Evolutionary conservation across 306 rosid genomes (phyloP).

Genomic region (Prunus davidiana): DNA sequence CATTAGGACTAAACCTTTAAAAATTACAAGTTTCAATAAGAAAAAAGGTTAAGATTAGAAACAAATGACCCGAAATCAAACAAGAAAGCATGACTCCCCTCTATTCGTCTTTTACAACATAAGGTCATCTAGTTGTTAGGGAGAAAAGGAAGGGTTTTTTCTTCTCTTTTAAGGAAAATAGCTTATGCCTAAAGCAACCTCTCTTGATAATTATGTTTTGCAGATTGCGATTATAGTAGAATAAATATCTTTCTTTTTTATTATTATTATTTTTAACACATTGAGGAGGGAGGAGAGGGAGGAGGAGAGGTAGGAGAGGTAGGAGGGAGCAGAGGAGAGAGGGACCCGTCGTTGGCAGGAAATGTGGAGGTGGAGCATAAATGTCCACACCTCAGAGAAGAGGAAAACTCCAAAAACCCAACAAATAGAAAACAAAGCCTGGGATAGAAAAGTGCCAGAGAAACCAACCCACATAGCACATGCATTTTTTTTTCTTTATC

Average conservation of each 20-base stretch:
- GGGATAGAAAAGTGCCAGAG: slow-evolving; percentile 43
- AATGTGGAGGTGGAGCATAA: slow-evolving; percentile 47
- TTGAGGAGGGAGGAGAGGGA: too few species aligned
- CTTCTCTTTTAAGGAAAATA: neutral
- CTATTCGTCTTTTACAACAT: neutral
- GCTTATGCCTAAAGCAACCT: neutral
- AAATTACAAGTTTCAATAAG: too few species aligned
- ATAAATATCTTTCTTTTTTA: neutral
- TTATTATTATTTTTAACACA: too few species aligned
- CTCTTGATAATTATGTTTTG: neutral
- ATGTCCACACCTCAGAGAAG: slow-evolving; percentile 31
- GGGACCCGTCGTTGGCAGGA: slow-evolving; percentile 6
- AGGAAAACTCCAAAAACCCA: slow-evolving; percentile 40
- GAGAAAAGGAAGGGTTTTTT: neutral
- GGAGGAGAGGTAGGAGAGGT: too few species aligned
- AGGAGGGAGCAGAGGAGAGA: too few species aligned
- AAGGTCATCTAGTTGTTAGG: neutral
- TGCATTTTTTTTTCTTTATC: slow-evolving; percentile 45
- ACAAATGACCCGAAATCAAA: too few species aligned
- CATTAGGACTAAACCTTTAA: neutral
- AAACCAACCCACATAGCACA: slow-evolving; percentile 64
- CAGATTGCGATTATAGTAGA: neutral
- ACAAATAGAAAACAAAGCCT: slow-evolving; percentile 35
- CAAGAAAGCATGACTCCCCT: neutral
- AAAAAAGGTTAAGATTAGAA: neutral